Base-by-base conservation (phyloP, 345 rosid genomes). In the Raphanus sativus region DNA sequence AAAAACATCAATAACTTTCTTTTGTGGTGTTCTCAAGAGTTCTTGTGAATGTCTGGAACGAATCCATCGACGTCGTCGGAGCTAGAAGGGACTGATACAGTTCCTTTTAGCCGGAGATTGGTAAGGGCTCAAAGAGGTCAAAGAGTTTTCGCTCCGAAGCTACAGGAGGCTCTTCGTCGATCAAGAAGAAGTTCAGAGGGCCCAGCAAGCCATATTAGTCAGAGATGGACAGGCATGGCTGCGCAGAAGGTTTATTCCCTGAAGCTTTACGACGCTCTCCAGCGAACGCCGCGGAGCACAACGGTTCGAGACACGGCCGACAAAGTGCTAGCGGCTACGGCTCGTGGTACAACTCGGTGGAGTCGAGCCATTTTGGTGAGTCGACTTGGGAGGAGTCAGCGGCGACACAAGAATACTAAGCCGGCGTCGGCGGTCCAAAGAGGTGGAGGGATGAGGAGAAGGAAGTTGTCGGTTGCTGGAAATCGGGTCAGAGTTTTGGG, bases 281-380 rank as follows among this genome's bases (percentile, higher is more conserved):
- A 80, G 29, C 90, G 88, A 28, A 85, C 89, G 63, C 73, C 75
- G 25, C 65, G 74, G 86, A 87, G 50, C 71, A 85, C 75, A 54
- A 59, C 86, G 84, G 94, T 96, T 11, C 81, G 98, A 1, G 93
- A 90, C 71, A 94, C 93, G 5, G 99, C 99, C 3, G 95, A 96
- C 70, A 82, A 80, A 67, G 93, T 87, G 11, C 81, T 95, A 2
- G 99, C 99, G 0, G 84, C 82, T 4, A 89, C 99, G 1, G 99
- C 96, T 42, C 92, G 88, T 75, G 97, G 99, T 45, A 78, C 83
- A 67, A 86, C 91, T 42, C 77, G 96, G 74, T 95, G 99, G 99
- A 95, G 99, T 80, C 87, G 94, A 50, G 97, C 99, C 54, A 93
- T 95, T 16, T 80, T 95, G 77, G 88, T 89, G 0, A 86, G 77